Conservation (phyloP, 805 yeast species). For the Lipomyces japonicus region DNA sequence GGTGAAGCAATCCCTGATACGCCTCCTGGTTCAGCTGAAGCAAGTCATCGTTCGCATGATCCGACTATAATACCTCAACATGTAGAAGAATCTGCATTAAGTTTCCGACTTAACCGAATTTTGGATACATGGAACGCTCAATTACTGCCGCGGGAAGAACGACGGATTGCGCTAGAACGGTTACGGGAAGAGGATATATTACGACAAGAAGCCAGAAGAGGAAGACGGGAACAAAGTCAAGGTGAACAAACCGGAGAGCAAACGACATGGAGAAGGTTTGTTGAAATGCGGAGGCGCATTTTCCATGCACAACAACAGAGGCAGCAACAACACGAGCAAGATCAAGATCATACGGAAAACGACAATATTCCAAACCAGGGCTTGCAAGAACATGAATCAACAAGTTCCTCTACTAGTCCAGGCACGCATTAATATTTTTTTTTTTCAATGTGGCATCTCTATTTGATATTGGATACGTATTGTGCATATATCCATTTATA, state of each 20-base stretch:
- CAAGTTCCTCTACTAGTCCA: too few relatives aligned
- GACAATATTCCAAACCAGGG: background rate
- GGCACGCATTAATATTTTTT: background rate
- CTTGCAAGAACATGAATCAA: too few relatives aligned
- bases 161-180: constrained; percentile 32
- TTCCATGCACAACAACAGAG: constrained; percentile 22
- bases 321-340: constrained; percentile 13
- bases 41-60: background rate
- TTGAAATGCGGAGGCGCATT: constrained; percentile 23
- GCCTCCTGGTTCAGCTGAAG: constrained; percentile 12
- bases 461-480: too few relatives aligned
- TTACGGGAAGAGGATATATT: constrained; percentile 33
- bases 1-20: constrained; percentile 26
- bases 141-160: constrained; percentile 33
- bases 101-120: constrained; percentile 31
- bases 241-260: constrained; percentile 8
- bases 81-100: constrained; percentile 8
- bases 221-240: constrained; percentile 17
- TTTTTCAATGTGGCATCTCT: background rate
- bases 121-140: constrained; percentile 36
- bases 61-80: too few relatives aligned
- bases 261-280: constrained; percentile 25
- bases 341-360: too few relatives aligned
- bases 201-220: constrained; percentile 20
- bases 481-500: too few relatives aligned